Evolutionary conservation across 352 stramenopile species (phyloP).

Genomic region (Phytophthora hybrid): DNA sequence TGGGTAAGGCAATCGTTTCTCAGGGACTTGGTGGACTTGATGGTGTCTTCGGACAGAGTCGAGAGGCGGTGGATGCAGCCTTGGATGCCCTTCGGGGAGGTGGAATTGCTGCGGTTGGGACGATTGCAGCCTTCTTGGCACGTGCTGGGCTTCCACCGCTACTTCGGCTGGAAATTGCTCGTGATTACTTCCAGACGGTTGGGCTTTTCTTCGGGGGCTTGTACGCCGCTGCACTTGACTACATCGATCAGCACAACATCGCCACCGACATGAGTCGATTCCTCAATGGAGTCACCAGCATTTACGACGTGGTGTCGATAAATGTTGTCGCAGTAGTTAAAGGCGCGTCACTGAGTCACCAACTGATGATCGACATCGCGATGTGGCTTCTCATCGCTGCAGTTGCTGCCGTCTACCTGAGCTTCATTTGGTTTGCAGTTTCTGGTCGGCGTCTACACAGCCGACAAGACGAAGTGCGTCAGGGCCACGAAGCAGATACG

Average conservation of each 20-base stretch:
- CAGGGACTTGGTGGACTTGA: not conserved
- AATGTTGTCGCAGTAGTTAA: constrained; percentile 1
- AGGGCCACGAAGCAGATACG: constrained; percentile 43
- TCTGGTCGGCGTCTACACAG: constrained; percentile 37
- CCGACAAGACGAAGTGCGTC: constrained; percentile 43
- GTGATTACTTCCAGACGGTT: constrained; percentile 44
- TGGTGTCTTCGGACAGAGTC: not conserved
- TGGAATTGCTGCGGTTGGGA: not conserved
- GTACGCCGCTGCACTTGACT: constrained; percentile 18
- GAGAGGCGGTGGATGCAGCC: not conserved
- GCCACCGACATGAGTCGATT: not conserved
- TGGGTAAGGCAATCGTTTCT: not conserved
- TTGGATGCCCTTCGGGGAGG: not conserved
- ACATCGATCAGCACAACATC: not conserved
- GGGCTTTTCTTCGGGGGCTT: constrained; percentile 47
- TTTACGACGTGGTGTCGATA: constrained; percentile 2
- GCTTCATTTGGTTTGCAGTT: constrained; percentile 43
- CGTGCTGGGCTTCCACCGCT: constrained; percentile 15
- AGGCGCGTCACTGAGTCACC: not conserved
- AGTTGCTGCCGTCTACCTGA: constrained; percentile 24
- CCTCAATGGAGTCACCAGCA: not conserved
- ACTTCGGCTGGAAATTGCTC: constrained; percentile 43
- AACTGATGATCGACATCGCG: constrained; percentile 34
- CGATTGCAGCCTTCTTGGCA: not conserved
- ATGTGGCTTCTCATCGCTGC: constrained; percentile 2